phyloP scores from a whole-genome alignment of 2,329 filamentous ascomycete species.

The Paraconiothyrium sp. region DNA sequence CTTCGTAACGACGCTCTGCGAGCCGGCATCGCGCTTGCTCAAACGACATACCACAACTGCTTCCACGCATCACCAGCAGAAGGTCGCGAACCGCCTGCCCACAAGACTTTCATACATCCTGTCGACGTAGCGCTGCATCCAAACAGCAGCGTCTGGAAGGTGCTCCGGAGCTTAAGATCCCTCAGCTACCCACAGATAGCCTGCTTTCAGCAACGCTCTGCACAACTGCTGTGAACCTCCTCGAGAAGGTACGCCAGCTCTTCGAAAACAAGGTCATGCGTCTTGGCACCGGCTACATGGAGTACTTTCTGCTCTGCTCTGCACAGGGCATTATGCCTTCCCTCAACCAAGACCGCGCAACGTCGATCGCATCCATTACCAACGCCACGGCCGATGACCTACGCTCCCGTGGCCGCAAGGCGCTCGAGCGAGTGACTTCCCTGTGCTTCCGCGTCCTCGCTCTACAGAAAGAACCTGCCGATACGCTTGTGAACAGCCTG shows the following conservation, averaged over 20 bases:
- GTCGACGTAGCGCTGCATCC: conserved; percentile 18
- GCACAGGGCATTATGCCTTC: conserved; percentile 42
- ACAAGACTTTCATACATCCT: conserved; percentile 13
- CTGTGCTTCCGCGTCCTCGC: conserved; percentile 42
- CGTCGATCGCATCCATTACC: conserved; percentile 30
- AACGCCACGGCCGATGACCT: conserved; percentile 27
- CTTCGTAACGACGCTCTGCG: conserved; percentile 44
- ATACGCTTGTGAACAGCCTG: conserved; percentile 32
- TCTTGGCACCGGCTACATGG: conserved; percentile 48
- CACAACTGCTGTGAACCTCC: conserved; percentile 36
- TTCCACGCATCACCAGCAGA: conserved; percentile 16
- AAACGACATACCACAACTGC: conserved; percentile 40
- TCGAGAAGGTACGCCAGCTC: conserved; percentile 39
- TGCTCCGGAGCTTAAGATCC: conserved; percentile 25
- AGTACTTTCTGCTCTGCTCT: conserved; percentile 46
- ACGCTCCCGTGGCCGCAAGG: conserved; percentile 33
- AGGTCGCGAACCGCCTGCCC: conserved; percentile 2
- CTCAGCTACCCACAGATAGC: conserved; percentile 34
- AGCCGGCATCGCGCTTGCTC: conserved; percentile 36
- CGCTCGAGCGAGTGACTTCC: conserved; percentile 38
- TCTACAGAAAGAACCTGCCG: conserved; percentile 40
- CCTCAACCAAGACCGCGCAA: conserved; percentile 24
- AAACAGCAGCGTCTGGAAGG: conserved; percentile 17
- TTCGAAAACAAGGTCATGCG: conserved; percentile 48
- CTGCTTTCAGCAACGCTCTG: conserved; percentile 38